phyloP scores from a whole-genome alignment of 371 early-diverging fungal genomes.

The Mortierella sp. region DNA sequence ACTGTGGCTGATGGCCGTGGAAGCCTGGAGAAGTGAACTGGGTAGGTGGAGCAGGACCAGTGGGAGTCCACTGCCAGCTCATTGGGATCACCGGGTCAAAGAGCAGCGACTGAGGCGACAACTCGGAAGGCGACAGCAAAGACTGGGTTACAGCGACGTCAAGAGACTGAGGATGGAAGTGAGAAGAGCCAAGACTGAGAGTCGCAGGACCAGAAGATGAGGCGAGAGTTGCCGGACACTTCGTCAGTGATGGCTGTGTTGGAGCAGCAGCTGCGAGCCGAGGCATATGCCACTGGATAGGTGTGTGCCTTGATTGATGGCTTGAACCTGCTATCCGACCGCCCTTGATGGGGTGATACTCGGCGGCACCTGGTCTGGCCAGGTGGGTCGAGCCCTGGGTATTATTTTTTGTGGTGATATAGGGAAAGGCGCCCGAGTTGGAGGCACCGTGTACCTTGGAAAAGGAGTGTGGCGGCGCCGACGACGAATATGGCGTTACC shows the following conservation, averaged over 20 bases:
- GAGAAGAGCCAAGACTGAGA: background rate
- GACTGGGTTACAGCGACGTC: background rate
- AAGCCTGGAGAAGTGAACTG: background rate
- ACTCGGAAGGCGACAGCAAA: background rate
- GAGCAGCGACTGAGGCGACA: background rate
- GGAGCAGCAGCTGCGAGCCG: background rate
- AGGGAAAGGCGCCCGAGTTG: background rate
- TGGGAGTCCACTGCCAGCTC: conserved; percentile 4
- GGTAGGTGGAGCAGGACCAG: background rate
- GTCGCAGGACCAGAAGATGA: no score
- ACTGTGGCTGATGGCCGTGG: background rate
- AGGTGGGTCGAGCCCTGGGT: background rate
- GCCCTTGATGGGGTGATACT: background rate
- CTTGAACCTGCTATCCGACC: no score
- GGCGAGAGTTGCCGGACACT: no score
- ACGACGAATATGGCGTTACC: background rate
- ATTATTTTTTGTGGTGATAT: background rate
- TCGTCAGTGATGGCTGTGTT: no score
- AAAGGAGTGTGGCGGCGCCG: background rate
- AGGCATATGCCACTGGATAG: background rate
- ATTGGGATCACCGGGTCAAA: background rate
- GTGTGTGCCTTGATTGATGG: background rate
- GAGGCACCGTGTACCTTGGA: background rate
- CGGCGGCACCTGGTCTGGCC: background rate
- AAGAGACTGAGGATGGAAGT: background rate